These are phyloP conservation scores for Cyamopsis tetragonoloba DNA, from an alignment of 306 rosid genomes.

Conservation along the genomic window DNA sequence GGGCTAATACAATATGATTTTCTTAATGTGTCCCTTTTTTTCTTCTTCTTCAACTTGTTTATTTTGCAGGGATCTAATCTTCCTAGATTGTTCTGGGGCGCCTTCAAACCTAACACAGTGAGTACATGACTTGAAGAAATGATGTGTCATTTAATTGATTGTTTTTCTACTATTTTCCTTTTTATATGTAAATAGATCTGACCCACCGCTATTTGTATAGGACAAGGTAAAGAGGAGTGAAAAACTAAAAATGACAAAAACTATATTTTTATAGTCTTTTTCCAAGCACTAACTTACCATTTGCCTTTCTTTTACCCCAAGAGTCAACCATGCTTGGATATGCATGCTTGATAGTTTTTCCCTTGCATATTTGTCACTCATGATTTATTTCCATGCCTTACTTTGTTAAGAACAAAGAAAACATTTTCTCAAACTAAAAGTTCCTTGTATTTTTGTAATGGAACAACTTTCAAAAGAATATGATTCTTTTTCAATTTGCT, in stretches of 20 bases:
- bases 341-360: neutral
- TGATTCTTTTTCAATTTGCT: neutral
- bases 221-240: neutral
- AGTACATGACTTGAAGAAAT: slow-evolving; percentile 12
- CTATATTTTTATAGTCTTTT: neutral
- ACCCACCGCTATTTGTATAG: neutral
- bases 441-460: neutral
- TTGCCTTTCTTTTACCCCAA: neutral
- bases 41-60: slow-evolving; percentile 11
- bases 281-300: neutral
- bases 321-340: neutral
- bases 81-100: slow-evolving; percentile 90
- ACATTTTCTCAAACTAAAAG: no score
- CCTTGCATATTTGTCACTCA: neutral
- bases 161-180: neutral
- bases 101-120: slow-evolving; percentile 74
- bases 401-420: neutral
- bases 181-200: slow-evolving; percentile 5
- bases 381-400: neutral
- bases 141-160: slow-evolving; percentile 1
- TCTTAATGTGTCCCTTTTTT: neutral
- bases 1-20: neutral
- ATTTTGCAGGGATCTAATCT: slow-evolving; percentile 71
- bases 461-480: neutral
- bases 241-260: neutral